Evolutionary conservation across 2,329 filamentous ascomycete species (phyloP), one percentile per base, ranked within the genome.

Genomic region (Plectosphaerella plurivora): DNA sequence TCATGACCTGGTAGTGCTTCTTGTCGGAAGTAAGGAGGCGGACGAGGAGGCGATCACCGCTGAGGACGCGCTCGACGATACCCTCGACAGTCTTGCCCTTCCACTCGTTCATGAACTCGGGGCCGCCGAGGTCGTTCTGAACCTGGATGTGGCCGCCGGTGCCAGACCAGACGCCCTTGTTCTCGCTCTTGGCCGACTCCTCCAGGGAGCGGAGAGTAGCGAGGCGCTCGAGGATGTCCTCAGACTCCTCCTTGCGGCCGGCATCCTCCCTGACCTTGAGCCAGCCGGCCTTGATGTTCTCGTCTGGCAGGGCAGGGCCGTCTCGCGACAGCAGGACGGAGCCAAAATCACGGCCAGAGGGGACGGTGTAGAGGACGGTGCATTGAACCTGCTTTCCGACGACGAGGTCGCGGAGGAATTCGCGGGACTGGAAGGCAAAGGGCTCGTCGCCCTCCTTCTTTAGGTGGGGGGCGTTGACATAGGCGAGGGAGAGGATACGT

Each of bases 261-360:
- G 93, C 92, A 70, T 99, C 94, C 63, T 99, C 94, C 58, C 94
- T 86, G 55, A 99, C 82, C 73, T 94, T 96, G 57, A 91, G 75
- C 91, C 92, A 97, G 59, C 94, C 94, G 63, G 91, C 89, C 65
- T 90, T 86, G 58, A 97, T 84, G 53, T 88, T 81, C 57, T 89
- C 83, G 58, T 97, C 91, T 16, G 94, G 92, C 49, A 99, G 72
- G 52, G 83, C 76, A 33, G 83, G 83, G 48, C 91, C 91, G 63
- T 90, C 87, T 56, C 87, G 84, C 57, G 83, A 82, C 52, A 95
- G 75, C 52, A 79, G 79, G 55, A 91, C 86, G 57, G 84, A 81
- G 59, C 93, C 94, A 66, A 97, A 99, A 66, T 99, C 93, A 60
- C 91, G 87, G 57, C 89, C 87, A 44, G 84, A 88, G 15, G 93